Evolutionary conservation across 768 basidiomycete genomes (phyloP).

Genomic region (Pisolithus microcarpus): DNA sequence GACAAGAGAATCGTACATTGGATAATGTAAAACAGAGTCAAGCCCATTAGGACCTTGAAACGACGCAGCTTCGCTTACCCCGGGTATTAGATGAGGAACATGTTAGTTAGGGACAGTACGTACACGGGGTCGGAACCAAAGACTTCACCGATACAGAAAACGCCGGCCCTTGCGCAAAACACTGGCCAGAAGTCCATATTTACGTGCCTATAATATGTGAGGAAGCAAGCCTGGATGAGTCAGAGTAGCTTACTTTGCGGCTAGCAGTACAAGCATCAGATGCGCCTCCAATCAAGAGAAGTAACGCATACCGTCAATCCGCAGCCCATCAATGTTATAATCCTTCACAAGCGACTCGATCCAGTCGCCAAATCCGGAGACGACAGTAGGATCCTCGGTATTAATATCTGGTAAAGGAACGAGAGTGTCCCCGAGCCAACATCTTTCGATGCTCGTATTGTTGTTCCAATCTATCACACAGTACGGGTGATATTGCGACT

Average conservation of each 20-base stretch:
- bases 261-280: slow-evolving; percentile 7
- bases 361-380: slow-evolving; percentile 60
- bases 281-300: background rate
- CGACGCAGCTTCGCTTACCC: slow-evolving; percentile 41
- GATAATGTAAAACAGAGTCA: slow-evolving; percentile 68
- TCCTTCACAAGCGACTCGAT: slow-evolving; percentile 58
- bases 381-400: slow-evolving; percentile 60
- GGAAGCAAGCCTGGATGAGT: background rate
- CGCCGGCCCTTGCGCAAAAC: slow-evolving; percentile 68
- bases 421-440: slow-evolving; percentile 75
- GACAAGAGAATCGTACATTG: slow-evolving; percentile 56
- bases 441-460: slow-evolving; percentile 60
- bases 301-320: slow-evolving; percentile 58
- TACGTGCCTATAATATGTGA: slow-evolving; percentile 45
- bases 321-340: slow-evolving; percentile 78
- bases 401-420: slow-evolving; percentile 77
- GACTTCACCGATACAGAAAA: slow-evolving; percentile 85
- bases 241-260: slow-evolving; percentile 25
- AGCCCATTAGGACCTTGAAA: slow-evolving; percentile 59
- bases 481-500: slow-evolving; percentile 73
- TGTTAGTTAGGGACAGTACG: slow-evolving; percentile 1
- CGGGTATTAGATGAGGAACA: slow-evolving; percentile 10
- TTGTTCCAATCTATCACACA: slow-evolving; percentile 70
- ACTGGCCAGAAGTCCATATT: slow-evolving; percentile 67
- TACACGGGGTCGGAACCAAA: slow-evolving; percentile 48